A percentile compares a stretch with the other conserved stretches of the same genome.
Conservation (phyloP, 2,329 filamentous ascomycete species). For the Ophiostoma ulmi region DNA sequence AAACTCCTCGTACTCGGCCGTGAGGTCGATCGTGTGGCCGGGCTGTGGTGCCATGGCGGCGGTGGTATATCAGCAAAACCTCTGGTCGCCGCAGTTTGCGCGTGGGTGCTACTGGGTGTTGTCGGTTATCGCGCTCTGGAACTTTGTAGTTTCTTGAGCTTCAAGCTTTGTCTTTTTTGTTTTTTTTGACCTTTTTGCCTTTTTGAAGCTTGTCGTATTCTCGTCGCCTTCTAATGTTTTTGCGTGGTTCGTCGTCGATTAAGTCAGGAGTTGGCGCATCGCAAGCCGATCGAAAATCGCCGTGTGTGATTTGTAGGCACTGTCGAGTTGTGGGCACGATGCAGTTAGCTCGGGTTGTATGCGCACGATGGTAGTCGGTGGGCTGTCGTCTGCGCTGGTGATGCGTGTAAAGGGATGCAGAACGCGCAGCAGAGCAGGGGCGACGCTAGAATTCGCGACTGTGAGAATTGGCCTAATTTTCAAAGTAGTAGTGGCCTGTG, state of each 20-base stretch:
- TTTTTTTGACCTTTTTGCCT: no score
- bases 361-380: slow-evolving; percentile 15
- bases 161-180: neutral
- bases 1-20: slow-evolving; percentile 71
- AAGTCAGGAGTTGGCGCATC: neutral
- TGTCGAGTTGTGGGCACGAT: slow-evolving; percentile 16
- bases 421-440: slow-evolving; percentile 22
- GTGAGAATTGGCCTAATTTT: slow-evolving; percentile 24
- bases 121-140: neutral
- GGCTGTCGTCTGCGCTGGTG: slow-evolving; percentile 17
- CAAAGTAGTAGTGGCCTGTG: slow-evolving; percentile 6
- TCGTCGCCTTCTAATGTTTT: slow-evolving; percentile 3
- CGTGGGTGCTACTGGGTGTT: neutral
- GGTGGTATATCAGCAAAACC: neutral
- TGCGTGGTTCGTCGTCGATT: neutral
- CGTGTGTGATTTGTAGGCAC: neutral
- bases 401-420: slow-evolving; percentile 26
- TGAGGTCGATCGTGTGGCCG: slow-evolving; percentile 50
- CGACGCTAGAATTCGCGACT: slow-evolving; percentile 27
- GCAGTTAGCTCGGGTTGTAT: slow-evolving; percentile 11
- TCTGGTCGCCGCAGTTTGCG: neutral
- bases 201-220: neutral
- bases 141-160: neutral
- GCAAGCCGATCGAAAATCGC: neutral
- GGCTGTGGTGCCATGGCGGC: slow-evolving; percentile 34